Evolutionary conservation across 2,329 filamentous ascomycete genomes (phyloP).

Genomic region (Dactylonectria estremocensis): DNA sequence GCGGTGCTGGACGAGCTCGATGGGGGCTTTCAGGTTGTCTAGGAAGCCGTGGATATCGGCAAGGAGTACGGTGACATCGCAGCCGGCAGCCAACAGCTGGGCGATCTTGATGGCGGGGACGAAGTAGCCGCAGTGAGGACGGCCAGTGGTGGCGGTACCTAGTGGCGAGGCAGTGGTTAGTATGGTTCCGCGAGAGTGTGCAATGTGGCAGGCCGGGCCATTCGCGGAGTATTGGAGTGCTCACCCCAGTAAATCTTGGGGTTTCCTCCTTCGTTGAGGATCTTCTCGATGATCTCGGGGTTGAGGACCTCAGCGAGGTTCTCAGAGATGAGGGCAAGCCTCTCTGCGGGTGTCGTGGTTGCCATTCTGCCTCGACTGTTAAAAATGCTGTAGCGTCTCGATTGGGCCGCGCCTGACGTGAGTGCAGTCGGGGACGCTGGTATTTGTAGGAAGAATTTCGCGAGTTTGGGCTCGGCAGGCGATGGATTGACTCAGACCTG

Average conservation of each 20-base stretch:
- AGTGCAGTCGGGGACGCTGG: neutral
- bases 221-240: conserved; percentile 19
- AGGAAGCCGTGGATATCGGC: conserved; percentile 84
- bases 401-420: neutral
- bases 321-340: conserved; percentile 82
- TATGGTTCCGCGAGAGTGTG: neutral
- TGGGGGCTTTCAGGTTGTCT: conserved; percentile 87
- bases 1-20: conserved; percentile 87
- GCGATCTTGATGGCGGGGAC: conserved; percentile 92
- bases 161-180: conserved; percentile 14
- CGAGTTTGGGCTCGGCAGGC: neutral
- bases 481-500: conserved; percentile 26
- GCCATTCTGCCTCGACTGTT: conserved; percentile 16
- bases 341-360: conserved; percentile 60
- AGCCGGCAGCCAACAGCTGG: conserved; percentile 87
- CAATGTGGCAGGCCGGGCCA: neutral
- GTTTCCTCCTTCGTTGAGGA: conserved; percentile 78
- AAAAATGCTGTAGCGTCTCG: neutral
- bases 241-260: conserved; percentile 88
- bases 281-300: conserved; percentile 84
- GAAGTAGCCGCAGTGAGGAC: conserved; percentile 91
- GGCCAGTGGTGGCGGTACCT: conserved; percentile 88
- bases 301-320: conserved; percentile 89
- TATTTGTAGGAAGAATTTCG: conserved; percentile 9
- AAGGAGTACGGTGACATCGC: conserved; percentile 84